Evolutionary conservation across 148 eudicot species (phyloP), one percentile per base, ranked within the genome.

Genomic region (Chenopodium quinoa): DNA sequence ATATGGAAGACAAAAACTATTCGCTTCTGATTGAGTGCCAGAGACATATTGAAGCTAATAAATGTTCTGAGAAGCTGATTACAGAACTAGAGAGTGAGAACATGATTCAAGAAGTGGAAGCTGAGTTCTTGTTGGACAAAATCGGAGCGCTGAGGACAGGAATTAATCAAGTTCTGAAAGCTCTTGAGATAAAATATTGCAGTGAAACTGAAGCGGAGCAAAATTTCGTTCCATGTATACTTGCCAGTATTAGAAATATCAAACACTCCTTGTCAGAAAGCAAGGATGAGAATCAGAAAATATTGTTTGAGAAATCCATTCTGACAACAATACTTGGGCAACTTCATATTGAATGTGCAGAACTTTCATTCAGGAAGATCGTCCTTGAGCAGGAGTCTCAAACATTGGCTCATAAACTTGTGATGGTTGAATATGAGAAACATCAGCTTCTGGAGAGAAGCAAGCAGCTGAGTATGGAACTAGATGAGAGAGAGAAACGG

Each of bases 61-160:
- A 91, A 81, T 82, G 86, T 82, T 88, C 94, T 0, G 97, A 96
- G 79, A 86, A 87, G 82, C 83, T 93, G 86, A 94, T 96, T 58
- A 85, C 92, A 7, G 99, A 96, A 86, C 83, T 96, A 77, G 98
- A 96, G 90, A 85, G 85, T 77, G 98, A 96, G 87, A 96, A 89
- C 79, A 92, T 96, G 86, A 93, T 93, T 89, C 93, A 92, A 67
- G 91, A 96, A 82, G 90, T 96, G 47, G 98, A 93, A 87, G 89
- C 91, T 66, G 97, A 93, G 73, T 89, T 88, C 80, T 81, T 96
- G 81, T 80, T 94, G 71, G 97, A 88, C 78, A 93, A 91, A 82
- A 89, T 94, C 71, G 91, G 90, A 62, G 86, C 89, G 75, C 84
- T 94, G 81, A 91, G 93, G 84, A 81, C 84, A 85, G 97, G 95